Evolutionary conservation across 2,329 filamentous ascomycete species (phyloP), one percentile per base, ranked within the genome.

Genomic region (Dactylellina leptospora): DNA sequence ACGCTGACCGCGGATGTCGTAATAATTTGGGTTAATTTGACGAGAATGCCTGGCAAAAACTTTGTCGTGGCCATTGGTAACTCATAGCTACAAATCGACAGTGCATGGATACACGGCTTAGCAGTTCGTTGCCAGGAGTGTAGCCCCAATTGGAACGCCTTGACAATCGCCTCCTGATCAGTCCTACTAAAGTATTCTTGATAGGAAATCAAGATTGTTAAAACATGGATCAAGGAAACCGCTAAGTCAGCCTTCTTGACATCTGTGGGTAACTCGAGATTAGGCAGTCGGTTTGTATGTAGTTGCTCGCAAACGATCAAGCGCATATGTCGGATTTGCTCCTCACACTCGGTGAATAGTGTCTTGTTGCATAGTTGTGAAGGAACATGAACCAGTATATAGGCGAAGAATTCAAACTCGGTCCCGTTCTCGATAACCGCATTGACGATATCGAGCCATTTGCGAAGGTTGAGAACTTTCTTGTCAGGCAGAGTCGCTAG

Each of bases 41-140:
- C 90, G 61, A 99, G 84, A 75, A 97, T 91, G 47, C 88, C 90
- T 47, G 93, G 90, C 71, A 97, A 84, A 18, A 88, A 89, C 78
- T 93, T 96, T 78, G 90, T 91, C 55, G 93, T 90, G 10, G 93
- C 93, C 16, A 90, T 85, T 1, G 95, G 93, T 23, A 97, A 85
- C 79, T 99, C 95, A 77, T 97, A 92, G 79, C 93, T 97, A 81
- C 93, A 97, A 71, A 99, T 90, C 0, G 92, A 93, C 18, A 99
- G 83, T 0, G 93, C 93, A 79, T 99, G 93, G 58, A 99, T 96
- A 80, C 95, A 99, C 73, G 88, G 90, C 77, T 93, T 95, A 18
- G 92, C 92, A 60, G 92, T 96, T 74, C 90, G 86, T 77, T 96
- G 92, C 85, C 89, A 92, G 1, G 88, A 87, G 9, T 89, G 87